Evolutionary conservation across 2,329 filamentous ascomycete genomes (phyloP), one percentile per base, ranked within the genome.

Genomic region (Aspergillus jensenii): DNA sequence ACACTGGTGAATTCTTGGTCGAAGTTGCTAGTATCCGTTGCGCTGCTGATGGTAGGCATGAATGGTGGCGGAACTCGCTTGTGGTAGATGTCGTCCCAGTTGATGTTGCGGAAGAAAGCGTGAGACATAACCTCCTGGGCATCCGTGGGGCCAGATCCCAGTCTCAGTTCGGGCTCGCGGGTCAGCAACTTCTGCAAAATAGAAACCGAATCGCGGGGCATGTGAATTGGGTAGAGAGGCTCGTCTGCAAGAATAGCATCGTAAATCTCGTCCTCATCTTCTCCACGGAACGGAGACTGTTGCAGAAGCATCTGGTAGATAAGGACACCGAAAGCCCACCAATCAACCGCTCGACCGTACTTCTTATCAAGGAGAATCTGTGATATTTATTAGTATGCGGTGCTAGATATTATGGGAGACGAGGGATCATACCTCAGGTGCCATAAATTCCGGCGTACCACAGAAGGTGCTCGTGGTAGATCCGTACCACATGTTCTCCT

Each of bases 271-370:
- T 99, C 95, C 72, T 99, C 96, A 68, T 99, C 95, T 75, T 99
- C 96, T 70, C 95, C 95, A 68, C 95, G 89, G 89, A 99, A 99
- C 0, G 95, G 95, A 31, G 93, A 98, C 75, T 99, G 96, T 73
- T 99, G 96, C 49, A 99, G 86, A 57, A 99, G 89, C 96, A 99
- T 99, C 76, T 99, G 95, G 80, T 99, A 99, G 69, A 99, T 99
- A 68, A 99, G 80, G 33, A 99, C 95, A 74, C 95, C 95, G 76
- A 99, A 99, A 6, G 96, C 96, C 95, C 95, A 99, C 95, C 95
- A 99, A 76, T 99, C 95, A 44, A 99, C 95, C 15, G 95, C 91
- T 58, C 95, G 89, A 46, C 93, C 93, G 70, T 99, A 99, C 73
- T 97, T 98, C 82, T 99, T 99, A 75, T 99, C 95, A 57, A 98